Evolutionary conservation across 768 basidiomycete species (phyloP), one percentile per base, ranked within the genome.

Genomic region (Tulasnella sp.): DNA sequence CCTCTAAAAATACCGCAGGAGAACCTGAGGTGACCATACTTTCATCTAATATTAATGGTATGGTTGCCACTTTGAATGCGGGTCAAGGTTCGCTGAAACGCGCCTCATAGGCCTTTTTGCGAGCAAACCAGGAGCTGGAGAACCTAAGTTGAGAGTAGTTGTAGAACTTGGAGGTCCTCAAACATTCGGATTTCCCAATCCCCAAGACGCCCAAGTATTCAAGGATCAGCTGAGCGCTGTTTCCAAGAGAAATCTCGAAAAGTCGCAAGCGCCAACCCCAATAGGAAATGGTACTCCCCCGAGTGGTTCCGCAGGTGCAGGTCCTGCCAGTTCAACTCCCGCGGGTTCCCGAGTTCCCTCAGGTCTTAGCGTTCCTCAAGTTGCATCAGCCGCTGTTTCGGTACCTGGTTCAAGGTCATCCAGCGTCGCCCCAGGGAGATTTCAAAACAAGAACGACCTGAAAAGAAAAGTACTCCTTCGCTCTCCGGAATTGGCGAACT

Each of bases 401-500:
- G 49, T 39, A n/a, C 39, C 40, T 20, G 49, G 49, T 2, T 43
- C 49, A 32, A 42, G 40, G 12, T 32, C n/a, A 13, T 31, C 44
- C 28, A 28, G 49, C 22, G 28, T 34, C 10, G 49, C 49, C 4
- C 49, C 41, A 42, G 44, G 27, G 25, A 16, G 27, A 28, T 29
- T 25, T 29, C 40, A 29, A 27, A 51, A 42, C 19, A 51, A 37
- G 39, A 51, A 51, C 39, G 49, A 51, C 13, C 39, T 51, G 39
- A 44, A 40, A 31, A 34, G 25, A 15, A 16, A 39, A 15, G 39
- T 51, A 15, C 49, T 51, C 13, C 22, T 42, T 24, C 49, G 49
- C n/a, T 42, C 37, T 16, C 76, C 83, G 1, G 86, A 88, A 53
- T 72, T 96, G 48, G 80, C 79, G 16, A 64, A 76, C 9, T 69